These are phyloP conservation scores for Miamiensis avidus DNA, from an alignment of 169 alveolate genomes.

Conservation along the genomic window DNA sequence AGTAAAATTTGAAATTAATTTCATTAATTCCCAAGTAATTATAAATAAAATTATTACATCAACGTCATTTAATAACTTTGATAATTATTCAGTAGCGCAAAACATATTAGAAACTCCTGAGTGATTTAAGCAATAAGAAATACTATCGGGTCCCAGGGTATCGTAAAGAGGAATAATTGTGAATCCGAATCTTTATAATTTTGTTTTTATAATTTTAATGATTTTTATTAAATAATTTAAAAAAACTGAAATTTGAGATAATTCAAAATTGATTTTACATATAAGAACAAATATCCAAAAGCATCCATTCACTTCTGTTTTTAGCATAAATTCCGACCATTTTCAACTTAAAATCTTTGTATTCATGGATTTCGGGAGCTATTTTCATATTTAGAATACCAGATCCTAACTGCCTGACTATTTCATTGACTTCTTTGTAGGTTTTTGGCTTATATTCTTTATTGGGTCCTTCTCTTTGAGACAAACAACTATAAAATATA, in stretches of 20 bases:
- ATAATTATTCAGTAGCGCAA: constrained; percentile 43
- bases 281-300: constrained; percentile 33
- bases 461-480: not conserved
- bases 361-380: not conserved
- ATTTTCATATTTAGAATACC: not conserved
- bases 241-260: not conserved
- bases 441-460: constrained; percentile 4
- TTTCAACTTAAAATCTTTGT: constrained; percentile 23
- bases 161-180: constrained; percentile 52
- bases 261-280: not conserved
- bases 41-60: not conserved
- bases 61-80: not conserved
- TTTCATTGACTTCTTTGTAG: constrained; percentile 2
- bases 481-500: not conserved
- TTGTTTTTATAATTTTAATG: not conserved
- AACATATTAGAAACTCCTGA: constrained; percentile 48
- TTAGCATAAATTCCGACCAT: constrained; percentile 39
- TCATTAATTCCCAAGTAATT: too few relatives aligned
- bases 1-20: too few relatives aligned
- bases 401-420: constrained; percentile 12
- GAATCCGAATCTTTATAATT: constrained; percentile 19
- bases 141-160: constrained; percentile 62
- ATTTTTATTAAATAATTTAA: not conserved
- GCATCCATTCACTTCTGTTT: constrained; percentile 42
- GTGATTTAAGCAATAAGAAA: constrained; percentile 49